phyloP scores from a whole-genome alignment of 192 early-diverging fungal species.

The Dispira parvispora region DNA sequence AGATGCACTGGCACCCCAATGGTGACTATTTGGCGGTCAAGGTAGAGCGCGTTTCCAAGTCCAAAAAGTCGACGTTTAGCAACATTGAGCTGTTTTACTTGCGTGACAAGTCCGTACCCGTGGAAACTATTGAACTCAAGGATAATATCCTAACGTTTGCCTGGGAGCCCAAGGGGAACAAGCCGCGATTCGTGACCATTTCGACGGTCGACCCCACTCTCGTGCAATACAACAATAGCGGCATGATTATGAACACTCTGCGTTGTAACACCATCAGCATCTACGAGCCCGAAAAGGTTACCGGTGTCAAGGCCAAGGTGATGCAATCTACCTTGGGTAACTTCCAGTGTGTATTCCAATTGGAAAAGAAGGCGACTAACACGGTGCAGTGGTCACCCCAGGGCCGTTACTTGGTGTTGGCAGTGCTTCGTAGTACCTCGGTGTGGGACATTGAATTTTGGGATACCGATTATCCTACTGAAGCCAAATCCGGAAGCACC shows the following conservation, averaged over 20 bases:
- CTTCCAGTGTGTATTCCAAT: slow-evolving; percentile 68
- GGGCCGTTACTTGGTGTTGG: slow-evolving; percentile 81
- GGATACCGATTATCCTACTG: slow-evolving; percentile 58
- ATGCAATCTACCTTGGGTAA: slow-evolving; percentile 28
- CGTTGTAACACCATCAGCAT: slow-evolving; percentile 58
- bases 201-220: slow-evolving; percentile 50
- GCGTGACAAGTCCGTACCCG: slow-evolving; percentile 84
- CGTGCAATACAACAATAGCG: slow-evolving; percentile 28
- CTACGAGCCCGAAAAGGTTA: slow-evolving; percentile 58
- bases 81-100: slow-evolving; percentile 93
- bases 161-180: slow-evolving; percentile 85
- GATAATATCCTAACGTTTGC: slow-evolving; percentile 68
- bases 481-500: slow-evolving; percentile 27
- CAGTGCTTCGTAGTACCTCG: slow-evolving; percentile 56
- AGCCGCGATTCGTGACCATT: slow-evolving; percentile 71
- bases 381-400: slow-evolving; percentile 88
- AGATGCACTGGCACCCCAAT: slow-evolving; percentile 78
- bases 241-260: slow-evolving; percentile 28
- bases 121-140: slow-evolving; percentile 88
- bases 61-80: slow-evolving; percentile 74
- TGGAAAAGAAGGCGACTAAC: slow-evolving; percentile 70
- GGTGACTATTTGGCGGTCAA: slow-evolving; percentile 86
- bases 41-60: slow-evolving; percentile 79
- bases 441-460: slow-evolving; percentile 83
- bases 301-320: slow-evolving; percentile 34